Evolutionary conservation across 2,329 filamentous ascomycete genomes (phyloP).

Genomic region (Rosellinia necatrix): DNA sequence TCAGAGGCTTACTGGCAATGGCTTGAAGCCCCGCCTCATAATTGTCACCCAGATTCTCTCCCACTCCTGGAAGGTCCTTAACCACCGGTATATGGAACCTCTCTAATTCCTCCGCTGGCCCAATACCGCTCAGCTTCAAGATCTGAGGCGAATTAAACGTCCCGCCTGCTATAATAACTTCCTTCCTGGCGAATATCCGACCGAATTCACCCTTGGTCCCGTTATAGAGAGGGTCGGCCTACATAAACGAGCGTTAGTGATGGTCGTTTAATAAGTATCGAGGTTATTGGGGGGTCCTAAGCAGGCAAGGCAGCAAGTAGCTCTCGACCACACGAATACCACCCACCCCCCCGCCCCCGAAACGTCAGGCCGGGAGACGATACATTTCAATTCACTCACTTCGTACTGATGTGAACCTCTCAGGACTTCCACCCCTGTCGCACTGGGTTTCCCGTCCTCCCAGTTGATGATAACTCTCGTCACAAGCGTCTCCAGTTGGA

Average conservation of each 20-base stretch:
- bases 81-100: conserved; percentile 51
- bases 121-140: conserved; percentile 56
- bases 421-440: conserved; percentile 37
- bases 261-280: background rate
- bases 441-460: conserved; percentile 32
- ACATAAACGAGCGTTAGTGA: background rate
- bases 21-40: conserved; percentile 42
- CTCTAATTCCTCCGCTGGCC: conserved; percentile 47
- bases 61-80: conserved; percentile 54
- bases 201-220: conserved; percentile 38
- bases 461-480: conserved; percentile 36
- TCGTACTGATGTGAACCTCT: conserved; percentile 42
- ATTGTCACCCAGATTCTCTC: conserved; percentile 54
- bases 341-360: too few species aligned
- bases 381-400: conserved; percentile 3
- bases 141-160: conserved; percentile 57
- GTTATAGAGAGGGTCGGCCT: conserved; percentile 41
- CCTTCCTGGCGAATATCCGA: conserved; percentile 40
- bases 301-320: too few species aligned
- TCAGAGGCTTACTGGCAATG: conserved; percentile 34
- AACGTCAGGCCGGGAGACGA: background rate
- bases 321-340: too few species aligned
- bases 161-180: conserved; percentile 56
- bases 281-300: too few species aligned
- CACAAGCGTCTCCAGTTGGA: conserved; percentile 38